A percentile compares a stretch with the other conserved stretches of the same genome.
These are phyloP conservation scores for Allium fistulosum DNA, from an alignment of 106 monocot species.

Conservation along the genomic window DNA sequence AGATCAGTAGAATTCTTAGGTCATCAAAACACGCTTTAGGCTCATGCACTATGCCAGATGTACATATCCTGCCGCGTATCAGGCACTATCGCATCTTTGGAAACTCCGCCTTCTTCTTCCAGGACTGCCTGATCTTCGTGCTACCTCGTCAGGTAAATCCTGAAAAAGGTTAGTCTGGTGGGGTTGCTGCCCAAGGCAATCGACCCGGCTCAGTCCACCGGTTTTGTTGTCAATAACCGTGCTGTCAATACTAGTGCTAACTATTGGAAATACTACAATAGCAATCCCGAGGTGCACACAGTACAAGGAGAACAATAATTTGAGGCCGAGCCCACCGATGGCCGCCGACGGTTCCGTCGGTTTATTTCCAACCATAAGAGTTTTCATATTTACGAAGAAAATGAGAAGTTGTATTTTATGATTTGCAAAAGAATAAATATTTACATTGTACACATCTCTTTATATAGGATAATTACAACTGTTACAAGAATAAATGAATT, in stretches of 20 bases:
- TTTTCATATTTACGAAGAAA: too few species aligned
- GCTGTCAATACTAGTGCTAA: conserved; percentile 7
- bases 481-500: too few species aligned
- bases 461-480: too few species aligned
- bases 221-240: conserved; percentile 15
- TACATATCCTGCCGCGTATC: conserved; percentile 50
- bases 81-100: conserved; percentile 88
- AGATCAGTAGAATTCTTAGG: conserved; percentile 57
- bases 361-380: too few species aligned
- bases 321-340: too few species aligned
- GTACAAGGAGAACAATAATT: too few species aligned
- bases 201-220: conserved; percentile 24
- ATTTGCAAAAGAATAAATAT: too few species aligned
- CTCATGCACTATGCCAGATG: conserved; percentile 59
- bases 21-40: conserved; percentile 76
- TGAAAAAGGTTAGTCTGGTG: conserved; percentile 36
- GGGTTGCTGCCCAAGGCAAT: conserved; percentile 18
- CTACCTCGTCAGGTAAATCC: conserved; percentile 33
- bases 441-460: too few species aligned
- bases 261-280: conserved; percentile 6
- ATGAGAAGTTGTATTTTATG: too few species aligned
- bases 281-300: background rate
- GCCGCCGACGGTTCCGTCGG: too few species aligned
- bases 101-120: conserved; percentile 62
- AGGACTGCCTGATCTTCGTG: conserved; percentile 29